Percentiles rank a stretch among this genome's conserved stretches.
phyloP scores from a whole-genome alignment of 345 rosid genomes.

The Hibiscus tridactylites region DNA sequence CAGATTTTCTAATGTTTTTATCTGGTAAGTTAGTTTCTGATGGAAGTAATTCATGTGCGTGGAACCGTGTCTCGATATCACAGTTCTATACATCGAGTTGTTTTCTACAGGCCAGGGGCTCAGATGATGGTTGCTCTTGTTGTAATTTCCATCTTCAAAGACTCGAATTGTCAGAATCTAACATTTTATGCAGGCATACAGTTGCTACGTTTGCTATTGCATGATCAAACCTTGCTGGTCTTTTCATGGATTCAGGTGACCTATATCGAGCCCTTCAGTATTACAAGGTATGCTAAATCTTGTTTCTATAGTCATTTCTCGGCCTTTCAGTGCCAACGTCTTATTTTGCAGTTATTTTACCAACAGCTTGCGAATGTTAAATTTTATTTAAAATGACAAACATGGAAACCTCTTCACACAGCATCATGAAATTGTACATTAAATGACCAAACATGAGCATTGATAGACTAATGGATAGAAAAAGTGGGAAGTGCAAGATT shows the following conservation, averaged over 20 bases:
- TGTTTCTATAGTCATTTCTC: neutral
- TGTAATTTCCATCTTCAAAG: conserved; percentile 57
- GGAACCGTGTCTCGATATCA: conserved; percentile 42
- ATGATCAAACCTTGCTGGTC: conserved; percentile 95
- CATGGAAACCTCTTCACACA: neutral
- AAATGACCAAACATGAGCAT: neutral
- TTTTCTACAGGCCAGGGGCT: conserved; percentile 60
- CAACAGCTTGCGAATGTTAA: too few relatives aligned
- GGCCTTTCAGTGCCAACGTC: too few relatives aligned
- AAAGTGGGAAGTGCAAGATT: too few relatives aligned
- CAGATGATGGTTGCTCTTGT: conserved; percentile 78
- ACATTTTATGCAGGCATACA: conserved; percentile 92
- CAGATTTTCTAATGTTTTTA: conserved; percentile 23
- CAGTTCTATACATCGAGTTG: conserved; percentile 64
- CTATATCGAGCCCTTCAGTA: too few relatives aligned
- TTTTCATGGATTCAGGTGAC: too few relatives aligned
- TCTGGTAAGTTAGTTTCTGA: conserved; percentile 57
- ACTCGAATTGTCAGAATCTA: conserved; percentile 66
- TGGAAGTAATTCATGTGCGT: conserved; percentile 53
- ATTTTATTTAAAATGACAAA: neutral
- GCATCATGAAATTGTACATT: neutral
- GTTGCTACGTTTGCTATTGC: conserved; percentile 96
- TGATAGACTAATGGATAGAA: neutral
- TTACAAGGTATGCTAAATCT: conserved; percentile 37
- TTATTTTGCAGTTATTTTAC: too few relatives aligned